phyloP scores from a whole-genome alignment of 306 rosid genomes.

The Trichosanthes cucumerina region DNA sequence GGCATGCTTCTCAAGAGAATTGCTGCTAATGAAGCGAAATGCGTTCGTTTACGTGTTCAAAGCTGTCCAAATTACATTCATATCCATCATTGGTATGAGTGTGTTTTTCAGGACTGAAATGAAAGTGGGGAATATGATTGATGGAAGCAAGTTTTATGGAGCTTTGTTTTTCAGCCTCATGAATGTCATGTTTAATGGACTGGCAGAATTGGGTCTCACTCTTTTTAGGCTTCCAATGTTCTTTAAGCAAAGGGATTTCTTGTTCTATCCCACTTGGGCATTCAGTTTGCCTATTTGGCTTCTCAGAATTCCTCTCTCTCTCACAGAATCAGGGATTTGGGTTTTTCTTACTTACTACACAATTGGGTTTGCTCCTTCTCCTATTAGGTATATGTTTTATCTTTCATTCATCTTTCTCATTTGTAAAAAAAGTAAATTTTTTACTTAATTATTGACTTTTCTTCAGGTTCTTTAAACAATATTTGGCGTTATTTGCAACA shows the following conservation, averaged over 20 bases:
- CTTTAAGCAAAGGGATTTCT: constrained; percentile 58
- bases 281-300: constrained; percentile 59
- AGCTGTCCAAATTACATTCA: constrained; percentile 37
- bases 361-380: constrained; percentile 68
- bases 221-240: constrained; percentile 53
- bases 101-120: constrained; percentile 57
- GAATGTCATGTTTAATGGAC: constrained; percentile 68
- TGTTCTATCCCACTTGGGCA: constrained; percentile 79
- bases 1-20: constrained; percentile 75
- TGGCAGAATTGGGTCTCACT: constrained; percentile 51
- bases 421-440: background rate
- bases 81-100: constrained; percentile 40
- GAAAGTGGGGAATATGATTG: constrained; percentile 28
- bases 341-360: constrained; percentile 55
- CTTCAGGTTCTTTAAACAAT: constrained; percentile 59
- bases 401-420: background rate
- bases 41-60: constrained; percentile 44
- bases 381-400: constrained; percentile 37
- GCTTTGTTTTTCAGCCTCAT: constrained; percentile 48
- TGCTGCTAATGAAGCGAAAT: constrained; percentile 54
- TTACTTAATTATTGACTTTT: background rate
- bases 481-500: constrained; percentile 59
- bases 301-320: constrained; percentile 65
- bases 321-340: constrained; percentile 61
- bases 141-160: constrained; percentile 45